phyloP scores from a whole-genome alignment of 2,329 filamentous ascomycete genomes.

The Niveomyces coronatus region DNA sequence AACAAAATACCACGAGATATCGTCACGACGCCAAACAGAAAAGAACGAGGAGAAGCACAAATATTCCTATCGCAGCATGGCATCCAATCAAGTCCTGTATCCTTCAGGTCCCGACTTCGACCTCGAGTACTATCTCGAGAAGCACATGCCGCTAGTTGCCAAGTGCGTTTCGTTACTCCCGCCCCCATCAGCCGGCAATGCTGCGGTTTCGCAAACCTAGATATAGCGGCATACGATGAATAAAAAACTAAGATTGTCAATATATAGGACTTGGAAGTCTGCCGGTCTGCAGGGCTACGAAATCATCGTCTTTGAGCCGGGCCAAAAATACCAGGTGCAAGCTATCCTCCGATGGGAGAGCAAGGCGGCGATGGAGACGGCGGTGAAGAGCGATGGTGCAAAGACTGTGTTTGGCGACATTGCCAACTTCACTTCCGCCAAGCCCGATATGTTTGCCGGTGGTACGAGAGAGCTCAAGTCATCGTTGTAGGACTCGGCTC shows the following conservation, averaged over 20 bases:
- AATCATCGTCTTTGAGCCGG: slow-evolving; percentile 1
- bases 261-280: slow-evolving; percentile 8
- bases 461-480: too few relatives aligned
- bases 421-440: slow-evolving; percentile 7
- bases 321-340: slow-evolving; percentile 10
- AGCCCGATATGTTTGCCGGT: slow-evolving; percentile 9
- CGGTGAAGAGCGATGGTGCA: background rate
- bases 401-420: slow-evolving; percentile 9
- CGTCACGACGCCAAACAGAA: background rate
- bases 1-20: too few relatives aligned
- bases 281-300: slow-evolving; percentile 15
- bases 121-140: slow-evolving; percentile 36
- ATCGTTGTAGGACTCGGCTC: too few relatives aligned
- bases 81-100: slow-evolving; percentile 26
- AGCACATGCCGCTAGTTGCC: slow-evolving; percentile 34
- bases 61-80: slow-evolving; percentile 4
- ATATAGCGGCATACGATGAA: background rate
- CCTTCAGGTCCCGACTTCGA: slow-evolving; percentile 33
- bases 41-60: background rate
- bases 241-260: too few relatives aligned
- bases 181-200: background rate
- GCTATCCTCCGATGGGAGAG: slow-evolving; percentile 7
- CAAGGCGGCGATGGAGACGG: background rate
- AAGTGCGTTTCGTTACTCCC: slow-evolving; percentile 13
- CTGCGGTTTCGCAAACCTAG: background rate